Evolutionary conservation across 352 stramenopile species (phyloP).

Genomic region (Pythium oligandrum): DNA sequence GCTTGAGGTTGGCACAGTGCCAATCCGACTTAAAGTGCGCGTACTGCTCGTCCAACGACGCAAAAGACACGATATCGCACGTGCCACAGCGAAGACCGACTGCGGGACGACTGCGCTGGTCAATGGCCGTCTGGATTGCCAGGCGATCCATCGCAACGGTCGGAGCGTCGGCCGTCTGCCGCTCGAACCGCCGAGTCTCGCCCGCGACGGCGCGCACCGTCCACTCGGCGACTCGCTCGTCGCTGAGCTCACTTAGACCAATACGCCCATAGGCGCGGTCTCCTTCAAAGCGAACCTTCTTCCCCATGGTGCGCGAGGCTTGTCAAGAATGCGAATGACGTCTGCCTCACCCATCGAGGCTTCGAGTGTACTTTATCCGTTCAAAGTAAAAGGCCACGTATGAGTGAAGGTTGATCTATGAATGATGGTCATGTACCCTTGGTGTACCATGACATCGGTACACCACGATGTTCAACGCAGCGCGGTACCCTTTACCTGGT

Average conservation of each 20-base stretch:
- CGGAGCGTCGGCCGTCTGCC: constrained; percentile 9
- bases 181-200: constrained; percentile 41
- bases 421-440: no score
- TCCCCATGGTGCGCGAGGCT: constrained; percentile 7
- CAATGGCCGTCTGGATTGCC: constrained; percentile 23
- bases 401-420: no score
- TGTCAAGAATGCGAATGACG: constrained; percentile 1
- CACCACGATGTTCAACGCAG: no score
- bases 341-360: background rate
- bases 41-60: constrained; percentile 75
- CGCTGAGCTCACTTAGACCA: constrained; percentile 51
- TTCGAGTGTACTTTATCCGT: no score
- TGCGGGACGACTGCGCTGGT: constrained; percentile 31
- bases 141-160: constrained; percentile 13
- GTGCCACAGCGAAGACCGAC: constrained; percentile 64
- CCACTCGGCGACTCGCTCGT: constrained; percentile 41
- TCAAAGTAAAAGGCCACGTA: no score
- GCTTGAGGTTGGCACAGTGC: constrained; percentile 82
- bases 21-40: constrained; percentile 80
- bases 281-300: constrained; percentile 11
- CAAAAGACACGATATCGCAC: constrained; percentile 66
- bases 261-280: constrained; percentile 61
- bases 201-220: constrained; percentile 55
- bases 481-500: no score
- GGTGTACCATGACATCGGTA: no score